These are phyloP conservation scores for Clarkia xantiana DNA, from an alignment of 345 rosid species.

Conservation along the genomic window DNA sequence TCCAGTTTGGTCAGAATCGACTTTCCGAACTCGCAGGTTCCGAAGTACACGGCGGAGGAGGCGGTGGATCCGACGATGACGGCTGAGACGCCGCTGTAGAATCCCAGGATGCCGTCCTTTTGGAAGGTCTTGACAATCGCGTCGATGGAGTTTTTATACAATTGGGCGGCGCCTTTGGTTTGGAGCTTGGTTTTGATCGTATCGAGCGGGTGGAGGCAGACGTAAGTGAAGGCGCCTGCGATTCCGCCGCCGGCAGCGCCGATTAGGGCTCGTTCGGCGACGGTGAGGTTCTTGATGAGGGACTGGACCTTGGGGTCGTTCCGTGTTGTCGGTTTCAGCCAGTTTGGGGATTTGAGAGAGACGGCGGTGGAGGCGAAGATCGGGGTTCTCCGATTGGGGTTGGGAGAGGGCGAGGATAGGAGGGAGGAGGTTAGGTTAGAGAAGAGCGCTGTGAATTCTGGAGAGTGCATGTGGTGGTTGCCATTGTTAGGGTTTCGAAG, in stretches of 20 bases:
- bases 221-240: constrained; percentile 88
- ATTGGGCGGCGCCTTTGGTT: constrained; percentile 67
- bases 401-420: constrained; percentile 1
- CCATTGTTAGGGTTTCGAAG: constrained; percentile 13
- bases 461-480: too few relatives aligned
- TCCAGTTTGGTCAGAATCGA: constrained; percentile 52
- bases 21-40: constrained; percentile 93
- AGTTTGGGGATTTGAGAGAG: constrained; percentile 23
- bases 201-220: constrained; percentile 73
- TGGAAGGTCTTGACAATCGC: constrained; percentile 65
- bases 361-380: constrained; percentile 26
- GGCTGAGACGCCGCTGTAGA: constrained; percentile 83
- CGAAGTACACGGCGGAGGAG: constrained; percentile 82
- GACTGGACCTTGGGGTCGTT: constrained; percentile 31
- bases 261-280: constrained; percentile 63
- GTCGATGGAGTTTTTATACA: constrained; percentile 51
- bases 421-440: constrained; percentile 7
- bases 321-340: constrained; percentile 35
- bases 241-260: constrained; percentile 83
- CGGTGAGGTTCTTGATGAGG: constrained; percentile 54
- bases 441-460: constrained; percentile 13
- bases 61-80: constrained; percentile 83
- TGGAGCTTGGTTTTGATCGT: constrained; percentile 86
- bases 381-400: neutral
- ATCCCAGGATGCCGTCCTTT: constrained; percentile 63